Evolutionary conservation across 164 flowering plant genomes (phyloP), one percentile per base, ranked within the genome.

Genomic region (Taxillus chinensis): DNA sequence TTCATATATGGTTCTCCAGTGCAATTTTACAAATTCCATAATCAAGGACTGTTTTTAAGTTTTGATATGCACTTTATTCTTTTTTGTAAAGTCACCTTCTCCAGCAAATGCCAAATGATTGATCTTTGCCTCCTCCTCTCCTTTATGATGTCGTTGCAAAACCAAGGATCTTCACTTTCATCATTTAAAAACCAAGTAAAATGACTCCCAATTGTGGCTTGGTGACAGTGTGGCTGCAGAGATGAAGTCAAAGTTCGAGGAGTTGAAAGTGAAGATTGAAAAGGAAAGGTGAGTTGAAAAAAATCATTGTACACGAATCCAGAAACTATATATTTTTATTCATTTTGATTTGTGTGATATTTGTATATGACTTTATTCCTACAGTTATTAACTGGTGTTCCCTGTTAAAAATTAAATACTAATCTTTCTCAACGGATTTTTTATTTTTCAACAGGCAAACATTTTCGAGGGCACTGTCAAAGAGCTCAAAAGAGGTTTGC

Each of bases 401-500:
- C 37, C 56, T 53, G 56, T 17, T 53, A 5, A 5, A 7, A 53
- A 13, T 53, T 9, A 9, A 53, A 53, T 7, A 53, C 7, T 7
- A 6, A 53, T 6, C 13, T 40, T 39, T 27, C 27, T 42, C 16
- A 16, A 13, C 6, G 12, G n/a, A 3, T 10, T 14, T 27, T 9
- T 5, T 53, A 11, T 53, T 15, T 14, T 53, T 7, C 17, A n/a
- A 15, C 85, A 92, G 95, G 70, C 98, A 86, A 73, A 73, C 46
- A 69, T 85, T 90, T 73, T 82, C 82, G 5, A 92, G 86, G 78
- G 73, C 85, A 62, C 84, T 92, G 42, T 79, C 84, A 39, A 92
- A 90, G 79, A 90, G 86, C 74, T 82, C 96, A 41, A 92, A 90
- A 71, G 98, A 92, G 96, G 98, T 89, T 9, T 63, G 69, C 50